Base-by-base conservation (phyloP, 2,329 filamentous ascomycete genomes). In the Zymoseptoria passerinii region DNA sequence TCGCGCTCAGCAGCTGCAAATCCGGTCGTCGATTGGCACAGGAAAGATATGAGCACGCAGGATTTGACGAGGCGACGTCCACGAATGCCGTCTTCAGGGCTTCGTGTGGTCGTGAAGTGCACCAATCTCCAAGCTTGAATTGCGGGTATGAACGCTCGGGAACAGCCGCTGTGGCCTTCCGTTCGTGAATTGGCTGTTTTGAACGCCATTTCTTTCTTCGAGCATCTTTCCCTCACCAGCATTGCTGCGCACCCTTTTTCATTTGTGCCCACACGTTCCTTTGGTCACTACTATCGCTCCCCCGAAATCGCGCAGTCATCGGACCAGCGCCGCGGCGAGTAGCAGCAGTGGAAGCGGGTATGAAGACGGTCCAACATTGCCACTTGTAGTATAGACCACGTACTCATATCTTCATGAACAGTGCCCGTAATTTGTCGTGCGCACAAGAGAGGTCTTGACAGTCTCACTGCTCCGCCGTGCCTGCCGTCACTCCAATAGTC, bases 361-460 rank as follows among this genome's bases (percentile, higher is more conserved):
- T 52, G 57, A 35, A 59, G 50, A 20, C 48, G 50, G 50, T 48
- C 44, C 40, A 18, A 54, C 20, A 48, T 27, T 29, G 8, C n/a
- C 18, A 18, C 18, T n/a, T 10, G 27, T 59, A 59, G 57, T 53
- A 54, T 27, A 56, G 28, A 35, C 50, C 50, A 55, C 53, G 49
- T 55, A 56, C 54, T 56, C 51, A 56, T 53, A 48, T 55, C 13
- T 28, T 27, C 27, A 28, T 40, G 54, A 55, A 50, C 48, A 50
- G 35, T 55, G 35, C n/a, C 35, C 35, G 13, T 44, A 16, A n/a
- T 16, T 7, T 16, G 13, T 44, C 6, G 16, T 44, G n/a, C 35
- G 7, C 35, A 16, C 35, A 16, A 44, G 35, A n/a, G 35, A n/a
- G 35, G 5, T 44, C 13, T 5, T 44, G 13, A 44, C 13, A 16